Percentiles rank a stretch among this genome's conserved stretches.
Evolutionary conservation across 208 protist genomes (phyloP).

Genomic region (Leishmania guyanensis): DNA sequence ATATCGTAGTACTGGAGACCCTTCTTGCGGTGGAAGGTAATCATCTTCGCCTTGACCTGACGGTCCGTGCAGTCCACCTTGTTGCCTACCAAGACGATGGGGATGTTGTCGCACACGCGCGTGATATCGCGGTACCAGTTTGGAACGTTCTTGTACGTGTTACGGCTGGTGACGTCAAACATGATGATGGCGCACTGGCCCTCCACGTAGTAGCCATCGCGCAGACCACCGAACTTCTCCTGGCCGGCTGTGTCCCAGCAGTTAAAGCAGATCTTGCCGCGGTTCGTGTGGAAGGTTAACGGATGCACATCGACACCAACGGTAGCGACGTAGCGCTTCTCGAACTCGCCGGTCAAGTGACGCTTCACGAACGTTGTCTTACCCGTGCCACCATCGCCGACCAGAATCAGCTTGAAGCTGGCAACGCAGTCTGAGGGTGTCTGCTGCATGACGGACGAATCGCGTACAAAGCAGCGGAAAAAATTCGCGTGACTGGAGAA

Average conservation of each 20-base stretch:
- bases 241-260: slow-evolving; percentile 99
- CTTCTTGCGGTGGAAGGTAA: slow-evolving; percentile 99
- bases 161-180: slow-evolving; percentile 99
- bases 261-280: slow-evolving; percentile 99
- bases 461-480: background rate
- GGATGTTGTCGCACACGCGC: slow-evolving; percentile 99
- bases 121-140: slow-evolving; percentile 99
- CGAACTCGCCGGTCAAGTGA: slow-evolving; percentile 99
- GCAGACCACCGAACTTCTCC: slow-evolving; percentile 99
- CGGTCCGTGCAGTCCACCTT: slow-evolving; percentile 99
- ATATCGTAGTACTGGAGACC: slow-evolving; percentile 99
- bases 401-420: slow-evolving; percentile 98
- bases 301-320: slow-evolving; percentile 98
- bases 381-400: slow-evolving; percentile 99
- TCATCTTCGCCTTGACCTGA: slow-evolving; percentile 99
- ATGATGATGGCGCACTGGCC: slow-evolving; percentile 99
- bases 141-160: slow-evolving; percentile 99
- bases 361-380: slow-evolving; percentile 99
- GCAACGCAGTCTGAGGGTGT: slow-evolving; percentile 67
- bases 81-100: slow-evolving; percentile 99
- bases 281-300: slow-evolving; percentile 99
- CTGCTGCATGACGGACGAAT: slow-evolving; percentile 33
- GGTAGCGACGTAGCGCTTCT: slow-evolving; percentile 98
- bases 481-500: background rate
- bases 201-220: slow-evolving; percentile 99